Conservation (phyloP, 257 asterid genomes). For the Petunia axillaris region DNA sequence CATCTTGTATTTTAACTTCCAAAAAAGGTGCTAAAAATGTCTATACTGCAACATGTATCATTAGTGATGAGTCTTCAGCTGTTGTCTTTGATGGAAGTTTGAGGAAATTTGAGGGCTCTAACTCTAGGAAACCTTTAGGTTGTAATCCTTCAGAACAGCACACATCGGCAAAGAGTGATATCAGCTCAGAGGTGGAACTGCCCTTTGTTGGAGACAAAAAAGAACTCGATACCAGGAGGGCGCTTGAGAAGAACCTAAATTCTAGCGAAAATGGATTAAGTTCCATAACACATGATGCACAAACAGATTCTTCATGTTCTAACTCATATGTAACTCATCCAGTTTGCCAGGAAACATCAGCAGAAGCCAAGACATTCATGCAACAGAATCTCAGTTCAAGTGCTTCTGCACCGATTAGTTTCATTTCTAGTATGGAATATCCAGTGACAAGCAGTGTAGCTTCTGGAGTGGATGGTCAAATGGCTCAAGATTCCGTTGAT, state of each 20-base stretch:
- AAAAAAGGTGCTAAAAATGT: background rate
- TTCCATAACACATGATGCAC: no score
- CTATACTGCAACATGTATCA: background rate
- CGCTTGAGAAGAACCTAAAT: background rate
- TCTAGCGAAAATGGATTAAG: background rate
- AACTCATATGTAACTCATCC: constrained; percentile 17
- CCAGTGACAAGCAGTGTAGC: background rate
- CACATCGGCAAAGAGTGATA: constrained; percentile 23
- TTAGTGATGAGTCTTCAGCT: constrained; percentile 25
- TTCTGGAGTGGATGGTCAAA: background rate
- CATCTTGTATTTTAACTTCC: constrained; percentile 11
- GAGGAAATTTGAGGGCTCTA: background rate
- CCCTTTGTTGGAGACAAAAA: background rate
- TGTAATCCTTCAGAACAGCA: constrained; percentile 17
- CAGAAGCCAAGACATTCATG: constrained; percentile 16
- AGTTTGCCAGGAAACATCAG: constrained; percentile 19
- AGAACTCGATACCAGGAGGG: background rate
- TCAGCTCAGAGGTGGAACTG: constrained; percentile 24
- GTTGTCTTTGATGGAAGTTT: constrained; percentile 7
- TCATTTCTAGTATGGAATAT: background rate
- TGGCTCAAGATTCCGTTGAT: background rate
- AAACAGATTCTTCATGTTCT: constrained; percentile 27
- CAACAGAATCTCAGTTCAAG: background rate
- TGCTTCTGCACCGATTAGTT: background rate
- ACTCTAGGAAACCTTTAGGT: background rate